Evolutionary conservation across 805 yeast species (phyloP), one percentile per base, ranked within the genome.

Genomic region (Starmerella khaoyaiensis): DNA sequence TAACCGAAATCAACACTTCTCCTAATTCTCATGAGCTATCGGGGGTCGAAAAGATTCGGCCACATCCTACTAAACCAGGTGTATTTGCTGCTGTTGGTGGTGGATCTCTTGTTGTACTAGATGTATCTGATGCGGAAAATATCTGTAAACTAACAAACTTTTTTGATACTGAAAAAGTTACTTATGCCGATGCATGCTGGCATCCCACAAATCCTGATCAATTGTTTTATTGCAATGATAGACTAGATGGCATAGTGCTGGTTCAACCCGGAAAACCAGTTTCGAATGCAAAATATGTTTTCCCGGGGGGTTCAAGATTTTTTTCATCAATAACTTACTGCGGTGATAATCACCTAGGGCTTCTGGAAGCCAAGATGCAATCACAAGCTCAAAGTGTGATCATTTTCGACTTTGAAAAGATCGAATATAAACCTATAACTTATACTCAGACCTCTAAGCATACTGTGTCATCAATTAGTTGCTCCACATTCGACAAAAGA

Each of bases 401-500:
- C 3, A 14, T 38, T 3, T 6, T 39, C n/a, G 22, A 39, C 20
- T n/a, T n/a, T n/a, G n/a, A n/a, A n/a, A n/a, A n/a, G n/a, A n/a
- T n/a, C n/a, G n/a, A n/a, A n/a, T n/a, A n/a, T n/a, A n/a, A n/a
- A n/a, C n/a, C n/a, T n/a, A n/a, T n/a, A n/a, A n/a, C n/a, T n/a
- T n/a, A n/a, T n/a, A 17, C 22, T 15, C 17, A 33, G 12, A 28
- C 36, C 8, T 4, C 21, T 2, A 25, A 29, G 12, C 9, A 21
- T 14, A 11, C n/a, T 16, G 38, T 21, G 22, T 27, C 36, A 5
- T 29, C 46, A 1, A 9, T 42, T 19, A 21, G 18, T 5, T 15
- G 35, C 19, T 42, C 46, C 1, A 27, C 8, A 9, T 42, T 40
- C 40, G 46, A 42, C 27, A 37, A 38, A 12, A 27, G 46, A 1